Evolutionary conservation across 345 rosid genomes (phyloP), one percentile per base, ranked within the genome.

Genomic region (Salix caprea): DNA sequence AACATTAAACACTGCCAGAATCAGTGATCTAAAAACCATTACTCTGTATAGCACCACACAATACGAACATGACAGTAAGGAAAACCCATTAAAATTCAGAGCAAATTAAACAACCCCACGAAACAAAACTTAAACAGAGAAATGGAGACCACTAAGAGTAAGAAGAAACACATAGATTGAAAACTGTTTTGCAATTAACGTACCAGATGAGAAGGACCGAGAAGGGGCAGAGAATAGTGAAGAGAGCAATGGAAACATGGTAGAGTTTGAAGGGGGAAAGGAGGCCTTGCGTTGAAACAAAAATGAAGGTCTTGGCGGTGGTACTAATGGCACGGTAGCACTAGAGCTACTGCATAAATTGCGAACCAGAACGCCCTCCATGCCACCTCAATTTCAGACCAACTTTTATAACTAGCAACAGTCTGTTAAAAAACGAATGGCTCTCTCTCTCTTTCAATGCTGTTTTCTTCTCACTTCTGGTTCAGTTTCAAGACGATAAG

Each of bases 141-240:
- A 2, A n/a, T 15, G 6, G 5, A 28, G 39, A 30, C 16, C 15
- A 23, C 18, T 1, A 44, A 69, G 46, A 42, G 13, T 42, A 42
- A 42, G 46, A 42, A 42, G 46, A 11, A 42, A 42, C 46, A 11
- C 46, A 42, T 0, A 42, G 46, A 42, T 40, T 64, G 56, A 67
- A 60, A 23, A 23, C 8, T 44, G 6, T n/a, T 19, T 16, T 18
- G 69, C 42, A 82, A 44, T 46, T 23, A 70, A 62, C 78, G 68
- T 80, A 91, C 90, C 77, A 12, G 84, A 77, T 12, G 78, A 75
- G 76, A 74, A 44, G 37, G n/a, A 26, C 61, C 62, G 80, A 64
- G 82, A 86, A 68, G 36, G 42, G 39, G 74, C 44, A 18, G 77
- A 2, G n/a, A 75, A 65, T 9, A 82, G 54, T 32, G 21, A 15